Percentiles rank a stretch among this genome's conserved stretches.
Evolutionary conservation across 176 grass and related monocot genomes (phyloP).

Genomic region (Canna indica): DNA sequence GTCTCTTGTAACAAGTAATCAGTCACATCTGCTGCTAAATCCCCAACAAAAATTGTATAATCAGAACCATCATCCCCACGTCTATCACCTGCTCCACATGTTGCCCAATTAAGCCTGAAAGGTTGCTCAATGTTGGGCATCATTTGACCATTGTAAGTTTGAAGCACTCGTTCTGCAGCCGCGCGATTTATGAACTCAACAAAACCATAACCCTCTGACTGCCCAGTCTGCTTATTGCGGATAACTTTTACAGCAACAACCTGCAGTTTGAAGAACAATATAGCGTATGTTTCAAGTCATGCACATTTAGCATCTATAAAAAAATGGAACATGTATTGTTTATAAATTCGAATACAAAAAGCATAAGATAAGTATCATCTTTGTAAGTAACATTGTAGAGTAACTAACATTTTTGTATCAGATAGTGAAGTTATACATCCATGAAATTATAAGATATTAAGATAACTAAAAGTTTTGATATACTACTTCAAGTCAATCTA

Average conservation of each 20-base stretch:
- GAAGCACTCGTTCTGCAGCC: conserved; percentile 61
- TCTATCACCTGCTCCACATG: conserved; percentile 50
- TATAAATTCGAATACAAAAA: not conserved
- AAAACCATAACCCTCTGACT: conserved; percentile 85
- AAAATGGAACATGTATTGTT: not conserved
- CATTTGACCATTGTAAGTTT: conserved; percentile 55
- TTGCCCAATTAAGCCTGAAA: conserved; percentile 87
- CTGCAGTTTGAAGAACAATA: conserved; percentile 27
- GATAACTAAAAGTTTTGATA: no score
- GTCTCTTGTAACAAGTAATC: conserved; percentile 62
- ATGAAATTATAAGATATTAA: no score
- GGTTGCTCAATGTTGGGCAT: conserved; percentile 49
- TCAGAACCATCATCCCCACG: conserved; percentile 49
- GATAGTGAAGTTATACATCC: no score
- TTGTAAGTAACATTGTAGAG: no score
- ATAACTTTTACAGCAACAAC: conserved; percentile 69
- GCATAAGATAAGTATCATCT: not conserved
- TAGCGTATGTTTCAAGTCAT: conserved; percentile 7
- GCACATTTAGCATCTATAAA: not conserved
- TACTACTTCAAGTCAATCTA: no score
- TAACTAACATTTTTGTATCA: no score
- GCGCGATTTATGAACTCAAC: conserved; percentile 62
- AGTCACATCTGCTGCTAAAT: conserved; percentile 75
- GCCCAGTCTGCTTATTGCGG: conserved; percentile 67
- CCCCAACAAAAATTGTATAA: conserved; percentile 85